Evolutionary conservation across 805 yeast species (phyloP).

Genomic region (Torulaspora maleeae): DNA sequence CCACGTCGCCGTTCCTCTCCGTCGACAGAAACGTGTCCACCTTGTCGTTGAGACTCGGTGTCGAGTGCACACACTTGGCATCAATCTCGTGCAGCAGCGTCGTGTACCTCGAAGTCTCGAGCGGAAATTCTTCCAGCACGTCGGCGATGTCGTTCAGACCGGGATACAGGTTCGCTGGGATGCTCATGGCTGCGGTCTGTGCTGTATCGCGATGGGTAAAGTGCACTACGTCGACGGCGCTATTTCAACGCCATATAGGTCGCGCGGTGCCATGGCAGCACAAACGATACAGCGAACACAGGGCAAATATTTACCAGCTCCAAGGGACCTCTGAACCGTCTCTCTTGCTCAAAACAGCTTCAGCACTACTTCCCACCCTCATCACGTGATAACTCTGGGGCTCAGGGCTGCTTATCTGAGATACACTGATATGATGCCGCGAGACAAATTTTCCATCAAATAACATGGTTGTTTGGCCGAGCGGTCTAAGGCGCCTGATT

Average conservation of each 20-base stretch:
- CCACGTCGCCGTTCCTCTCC: slow-evolving; percentile 10
- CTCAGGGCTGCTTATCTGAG: too few species aligned
- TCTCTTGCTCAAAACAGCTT: too few species aligned
- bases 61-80: slow-evolving; percentile 78
- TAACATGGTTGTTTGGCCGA: slow-evolving; percentile 31
- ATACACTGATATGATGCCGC: too few species aligned
- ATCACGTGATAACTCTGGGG: too few species aligned
- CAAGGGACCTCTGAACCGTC: too few species aligned
- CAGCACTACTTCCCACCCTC: too few species aligned
- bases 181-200: slow-evolving; percentile 18
- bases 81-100: slow-evolving; percentile 89
- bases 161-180: slow-evolving; percentile 55
- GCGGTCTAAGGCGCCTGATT: slow-evolving; percentile 34
- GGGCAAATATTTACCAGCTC: too few species aligned
- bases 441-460: too few species aligned
- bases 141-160: slow-evolving; percentile 91
- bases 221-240: too few species aligned
- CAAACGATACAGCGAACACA: too few species aligned
- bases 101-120: slow-evolving; percentile 75
- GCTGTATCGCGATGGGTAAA: not conserved
- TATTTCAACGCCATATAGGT: too few species aligned
- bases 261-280: too few species aligned
- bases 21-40: slow-evolving; percentile 25
- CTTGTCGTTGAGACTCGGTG: slow-evolving; percentile 55
- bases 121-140: slow-evolving; percentile 84